phyloP scores from a whole-genome alignment of 192 early-diverging fungal species.

The Backusella circina region DNA sequence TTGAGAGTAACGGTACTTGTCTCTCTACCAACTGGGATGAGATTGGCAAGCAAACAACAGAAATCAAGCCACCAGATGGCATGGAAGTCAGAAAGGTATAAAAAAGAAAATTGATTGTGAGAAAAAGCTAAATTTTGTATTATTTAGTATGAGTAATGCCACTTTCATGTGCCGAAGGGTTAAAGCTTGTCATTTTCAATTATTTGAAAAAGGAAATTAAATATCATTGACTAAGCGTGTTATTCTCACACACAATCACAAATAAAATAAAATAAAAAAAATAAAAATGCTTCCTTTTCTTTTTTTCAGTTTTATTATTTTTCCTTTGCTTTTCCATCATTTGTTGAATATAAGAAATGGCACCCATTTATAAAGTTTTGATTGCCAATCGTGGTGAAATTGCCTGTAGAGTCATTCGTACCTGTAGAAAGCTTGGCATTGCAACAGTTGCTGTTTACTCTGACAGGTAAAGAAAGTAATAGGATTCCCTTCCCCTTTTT shows the following conservation, averaged over 20 bases:
- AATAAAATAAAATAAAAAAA: conserved; percentile 7
- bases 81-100: conserved; percentile 78
- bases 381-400: conserved; percentile 83
- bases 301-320: neutral
- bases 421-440: conserved; percentile 64
- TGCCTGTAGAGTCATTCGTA: conserved; percentile 67
- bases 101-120: neutral
- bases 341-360: neutral
- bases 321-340: neutral
- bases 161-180: conserved; percentile 7
- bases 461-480: conserved; percentile 42
- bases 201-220: conserved; percentile 13
- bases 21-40: conserved; percentile 96
- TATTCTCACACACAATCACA: conserved; percentile 1
- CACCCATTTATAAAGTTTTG: conserved; percentile 43
- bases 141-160: neutral
- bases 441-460: conserved; percentile 67
- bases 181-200: neutral
- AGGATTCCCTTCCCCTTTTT: no score
- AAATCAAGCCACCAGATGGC: conserved; percentile 89
- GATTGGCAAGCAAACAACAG: conserved; percentile 79
- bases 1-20: conserved; percentile 92
- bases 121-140: neutral
- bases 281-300: neutral
- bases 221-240: neutral